Percentiles rank a stretch among this genome's conserved stretches.
These are phyloP conservation scores for Linnemannia zychae DNA, from an alignment of 192 early-diverging fungal species.

Conservation along the genomic window DNA sequence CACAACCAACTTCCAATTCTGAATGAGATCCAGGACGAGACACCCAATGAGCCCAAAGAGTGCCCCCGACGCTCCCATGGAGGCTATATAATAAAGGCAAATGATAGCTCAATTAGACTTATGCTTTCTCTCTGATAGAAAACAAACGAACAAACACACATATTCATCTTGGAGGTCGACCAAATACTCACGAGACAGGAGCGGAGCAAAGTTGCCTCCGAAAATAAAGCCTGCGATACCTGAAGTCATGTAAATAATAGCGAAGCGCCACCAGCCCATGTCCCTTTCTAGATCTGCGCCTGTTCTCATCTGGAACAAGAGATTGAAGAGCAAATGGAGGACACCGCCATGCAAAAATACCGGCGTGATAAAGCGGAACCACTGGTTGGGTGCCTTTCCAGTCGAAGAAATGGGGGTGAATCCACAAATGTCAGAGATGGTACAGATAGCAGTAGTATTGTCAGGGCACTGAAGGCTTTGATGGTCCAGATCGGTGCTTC, in stretches of 20 bases:
- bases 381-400: slow-evolving; percentile 74
- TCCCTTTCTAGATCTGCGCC: slow-evolving; percentile 83
- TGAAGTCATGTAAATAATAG: slow-evolving; percentile 76
- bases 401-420: slow-evolving; percentile 60
- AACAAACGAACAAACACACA: not conserved
- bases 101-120: not conserved
- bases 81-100: slow-evolving; percentile 53
- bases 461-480: slow-evolving; percentile 57
- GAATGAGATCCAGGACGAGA: slow-evolving; percentile 81
- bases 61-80: slow-evolving; percentile 71
- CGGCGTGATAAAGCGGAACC: slow-evolving; percentile 83
- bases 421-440: slow-evolving; percentile 72
- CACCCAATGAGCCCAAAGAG: slow-evolving; percentile 83
- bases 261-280: slow-evolving; percentile 81
- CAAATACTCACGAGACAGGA: slow-evolving; percentile 59
- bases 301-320: slow-evolving; percentile 76
- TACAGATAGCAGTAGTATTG: slow-evolving; percentile 49
- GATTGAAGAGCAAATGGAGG: slow-evolving; percentile 82
- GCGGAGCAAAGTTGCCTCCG: slow-evolving; percentile 74
- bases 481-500: slow-evolving; percentile 49
- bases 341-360: slow-evolving; percentile 91
- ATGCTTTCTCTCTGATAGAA: not conserved
- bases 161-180: not conserved
- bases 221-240: slow-evolving; percentile 88
- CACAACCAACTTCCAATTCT: slow-evolving; percentile 79